Evolutionary conservation across 106 monocot genomes (phyloP), one percentile per base, ranked within the genome.

Genomic region (Apostasia shenzhenica): DNA sequence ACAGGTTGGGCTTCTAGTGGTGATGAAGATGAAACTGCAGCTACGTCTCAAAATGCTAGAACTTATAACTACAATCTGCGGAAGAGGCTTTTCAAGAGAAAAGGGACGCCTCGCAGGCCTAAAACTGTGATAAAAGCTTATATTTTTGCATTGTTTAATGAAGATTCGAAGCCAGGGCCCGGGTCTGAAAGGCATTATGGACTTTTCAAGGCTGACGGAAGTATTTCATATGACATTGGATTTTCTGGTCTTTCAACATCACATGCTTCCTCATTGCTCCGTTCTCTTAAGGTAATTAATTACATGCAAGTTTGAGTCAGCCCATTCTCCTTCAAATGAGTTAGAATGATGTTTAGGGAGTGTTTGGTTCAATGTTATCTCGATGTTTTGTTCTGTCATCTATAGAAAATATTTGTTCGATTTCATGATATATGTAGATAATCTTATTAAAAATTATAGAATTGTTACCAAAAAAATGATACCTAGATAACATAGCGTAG

Each of bases 1-100:
- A 95, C 94, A 45, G 94, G 94, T 37, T 95, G 94, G 94, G 81
- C 91, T 72, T 91, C 88, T 51, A 54, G 67, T 63, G 94, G 94
- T 1, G 94, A 91, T 72, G 60, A 77, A 65, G 69, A 69, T 74
- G 94, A 95, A 72, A 75, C 81, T 42, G 94, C 88, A 41, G 91
- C 94, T 52, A 76, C 88, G 0, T 14, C 75, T 63, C 67, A 80
- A 65, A 88, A 91, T 80, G 94, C 94, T 8, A 82, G 78, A 46
- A 82, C 86, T 26, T 95, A 95, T 44, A 91, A 95, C 72, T 95
- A 74, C 48, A 95, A 95, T 79, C 70, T 95, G 55, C 71, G 76
- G 5, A 95, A 95, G 69, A 73, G 85, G 66, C 78, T 95, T 11
- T 72, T 80, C 42, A 91, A 83, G 83, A 82, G 70, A 71, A 95